Evolutionary conservation across 164 flowering plant genomes (phyloP).

Genomic region (Saururus chinensis): DNA sequence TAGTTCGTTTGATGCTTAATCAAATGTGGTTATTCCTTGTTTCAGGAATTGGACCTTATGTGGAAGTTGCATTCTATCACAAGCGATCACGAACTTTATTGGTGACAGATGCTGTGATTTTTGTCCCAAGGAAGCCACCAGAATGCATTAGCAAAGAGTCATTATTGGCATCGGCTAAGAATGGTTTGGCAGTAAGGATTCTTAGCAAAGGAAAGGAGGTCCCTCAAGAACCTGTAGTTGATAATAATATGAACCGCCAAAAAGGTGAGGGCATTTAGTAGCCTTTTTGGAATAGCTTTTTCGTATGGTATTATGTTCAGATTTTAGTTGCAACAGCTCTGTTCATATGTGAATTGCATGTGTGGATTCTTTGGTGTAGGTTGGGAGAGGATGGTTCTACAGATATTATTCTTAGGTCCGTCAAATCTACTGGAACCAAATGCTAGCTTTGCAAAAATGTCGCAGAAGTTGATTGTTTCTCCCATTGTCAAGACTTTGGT

Average conservation of each 20-base stretch:
- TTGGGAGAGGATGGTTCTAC: slow-evolving; percentile 99
- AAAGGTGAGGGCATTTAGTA: slow-evolving; percentile 40
- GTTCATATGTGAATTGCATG: background rate
- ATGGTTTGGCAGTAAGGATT: slow-evolving; percentile 84
- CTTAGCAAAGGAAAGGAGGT: slow-evolving; percentile 90
- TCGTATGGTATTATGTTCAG: background rate
- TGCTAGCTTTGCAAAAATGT: slow-evolving; percentile 88
- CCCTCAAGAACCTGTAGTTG: slow-evolving; percentile 71
- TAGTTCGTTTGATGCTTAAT: background rate
- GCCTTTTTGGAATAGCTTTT: background rate
- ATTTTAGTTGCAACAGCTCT: background rate
- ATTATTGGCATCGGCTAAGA: slow-evolving; percentile 75
- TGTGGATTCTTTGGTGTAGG: slow-evolving; percentile 34
- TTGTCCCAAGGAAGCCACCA: slow-evolving; percentile 88
- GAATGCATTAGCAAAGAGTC: slow-evolving; percentile 82
- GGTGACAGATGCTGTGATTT: slow-evolving; percentile 93
- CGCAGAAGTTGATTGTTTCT: slow-evolving; percentile 92
- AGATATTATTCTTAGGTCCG: slow-evolving; percentile 91
- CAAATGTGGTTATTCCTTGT: slow-evolving; percentile 1
- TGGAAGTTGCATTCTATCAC: slow-evolving; percentile 94
- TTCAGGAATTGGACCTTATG: slow-evolving; percentile 97
- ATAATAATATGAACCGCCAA: slow-evolving; percentile 63
- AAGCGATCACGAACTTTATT: slow-evolving; percentile 68
- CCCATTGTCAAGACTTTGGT: slow-evolving; percentile 94
- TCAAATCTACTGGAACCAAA: slow-evolving; percentile 89